A percentile compares a stretch with the other conserved stretches of the same genome.
Conservation (phyloP, 306 rosid genomes). For the Malus asiatica region DNA sequence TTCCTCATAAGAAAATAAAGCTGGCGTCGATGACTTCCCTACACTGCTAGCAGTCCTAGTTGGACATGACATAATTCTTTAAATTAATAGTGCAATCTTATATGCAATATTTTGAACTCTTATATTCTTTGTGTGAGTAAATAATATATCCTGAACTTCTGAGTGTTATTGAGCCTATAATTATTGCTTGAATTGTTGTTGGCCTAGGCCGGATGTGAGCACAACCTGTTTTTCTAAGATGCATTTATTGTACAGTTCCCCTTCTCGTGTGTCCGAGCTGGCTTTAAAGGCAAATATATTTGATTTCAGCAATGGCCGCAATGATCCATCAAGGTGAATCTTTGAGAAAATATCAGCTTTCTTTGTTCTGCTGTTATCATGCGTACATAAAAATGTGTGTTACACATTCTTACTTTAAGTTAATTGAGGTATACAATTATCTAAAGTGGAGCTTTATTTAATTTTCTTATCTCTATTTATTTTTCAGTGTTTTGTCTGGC, state of each 20-base stretch:
- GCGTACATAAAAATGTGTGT: not conserved
- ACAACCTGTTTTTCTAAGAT: not conserved
- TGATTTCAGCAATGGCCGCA: constrained; percentile 40
- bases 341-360: not conserved
- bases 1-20: not conserved
- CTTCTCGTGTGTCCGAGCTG: constrained; percentile 54
- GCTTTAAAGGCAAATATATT: constrained; percentile 67
- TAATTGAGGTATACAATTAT: not conserved
- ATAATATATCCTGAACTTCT: not conserved
- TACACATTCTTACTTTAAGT: not conserved
- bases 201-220: not conserved
- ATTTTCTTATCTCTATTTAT: not conserved
- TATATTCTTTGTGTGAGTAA: not conserved
- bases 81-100: not conserved
- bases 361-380: not conserved
- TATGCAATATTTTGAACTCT: not conserved
- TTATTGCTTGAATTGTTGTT: not conserved
- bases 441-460: not conserved
- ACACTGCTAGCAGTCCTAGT: not conserved
- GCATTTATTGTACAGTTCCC: constrained; percentile 45
- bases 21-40: not conserved
- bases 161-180: not conserved
- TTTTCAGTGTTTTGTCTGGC: not conserved
- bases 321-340: constrained; percentile 54
- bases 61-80: not conserved